These are phyloP conservation scores for Paecilomyces dactylethromorphus DNA, from an alignment of 2,329 filamentous ascomycete species.

Conservation along the genomic window DNA sequence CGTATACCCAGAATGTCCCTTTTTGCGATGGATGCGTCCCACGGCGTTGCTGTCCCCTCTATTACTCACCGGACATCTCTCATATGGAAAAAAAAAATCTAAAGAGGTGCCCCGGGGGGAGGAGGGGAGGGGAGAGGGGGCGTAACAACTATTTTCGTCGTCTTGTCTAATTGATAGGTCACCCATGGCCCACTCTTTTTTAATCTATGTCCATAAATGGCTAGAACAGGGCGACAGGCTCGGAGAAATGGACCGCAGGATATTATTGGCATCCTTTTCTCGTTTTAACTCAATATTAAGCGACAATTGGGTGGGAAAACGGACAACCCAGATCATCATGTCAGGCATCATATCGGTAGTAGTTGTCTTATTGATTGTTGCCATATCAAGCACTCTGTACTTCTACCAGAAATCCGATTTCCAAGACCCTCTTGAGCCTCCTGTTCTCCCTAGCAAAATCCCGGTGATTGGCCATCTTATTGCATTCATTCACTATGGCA, in stretches of 20 bases:
- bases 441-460: neutral
- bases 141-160: too few relatives aligned
- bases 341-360: neutral
- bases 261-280: neutral
- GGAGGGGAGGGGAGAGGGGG: too few relatives aligned
- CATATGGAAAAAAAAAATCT: too few relatives aligned
- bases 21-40: too few relatives aligned
- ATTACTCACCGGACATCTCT: too few relatives aligned
- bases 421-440: neutral
- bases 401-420: neutral
- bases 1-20: too few relatives aligned
- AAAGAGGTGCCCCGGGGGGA: too few relatives aligned
- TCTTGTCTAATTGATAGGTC: too few relatives aligned
- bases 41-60: too few relatives aligned
- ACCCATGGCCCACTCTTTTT: too few relatives aligned
- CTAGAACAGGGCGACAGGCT: neutral
- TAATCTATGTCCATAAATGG: neutral
- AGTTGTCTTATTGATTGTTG: neutral
- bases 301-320: neutral
- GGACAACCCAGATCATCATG: neutral
- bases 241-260: neutral
- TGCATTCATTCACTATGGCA: conserved; percentile 6
- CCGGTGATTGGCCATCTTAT: conserved; percentile 1
- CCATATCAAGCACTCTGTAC: neutral
- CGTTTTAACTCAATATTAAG: too few relatives aligned